Evolutionary conservation across 768 basidiomycete species (phyloP).

Genomic region (Stropharia rugosoannulata): DNA sequence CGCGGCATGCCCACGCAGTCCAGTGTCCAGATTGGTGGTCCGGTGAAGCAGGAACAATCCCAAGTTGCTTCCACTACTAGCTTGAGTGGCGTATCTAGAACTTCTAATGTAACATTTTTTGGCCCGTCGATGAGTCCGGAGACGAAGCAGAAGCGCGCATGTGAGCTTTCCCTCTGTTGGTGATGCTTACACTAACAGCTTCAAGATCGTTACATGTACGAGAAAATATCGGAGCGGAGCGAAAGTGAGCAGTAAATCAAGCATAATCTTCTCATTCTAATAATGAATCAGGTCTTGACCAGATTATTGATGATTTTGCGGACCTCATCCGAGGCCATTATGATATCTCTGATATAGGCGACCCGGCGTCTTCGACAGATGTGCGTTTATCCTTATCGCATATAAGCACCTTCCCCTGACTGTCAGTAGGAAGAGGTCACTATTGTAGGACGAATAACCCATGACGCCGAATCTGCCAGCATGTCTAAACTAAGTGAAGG

Average conservation of each 20-base stretch:
- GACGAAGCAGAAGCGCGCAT: slow-evolving; percentile 48
- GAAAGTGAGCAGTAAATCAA: slow-evolving; percentile 51
- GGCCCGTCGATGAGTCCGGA: slow-evolving; percentile 37
- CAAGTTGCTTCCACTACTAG: slow-evolving; percentile 25
- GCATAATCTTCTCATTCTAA: slow-evolving; percentile 1
- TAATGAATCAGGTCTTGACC: slow-evolving; percentile 64
- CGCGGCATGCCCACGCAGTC: slow-evolving; percentile 19
- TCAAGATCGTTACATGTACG: slow-evolving; percentile 91
- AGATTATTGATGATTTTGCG: slow-evolving; percentile 83
- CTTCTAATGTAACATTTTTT: slow-evolving; percentile 31
- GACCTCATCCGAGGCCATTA: slow-evolving; percentile 74
- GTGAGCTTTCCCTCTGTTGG: slow-evolving; percentile 38
- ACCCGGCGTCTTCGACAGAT: slow-evolving; percentile 53
- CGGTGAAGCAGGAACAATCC: slow-evolving; percentile 36
- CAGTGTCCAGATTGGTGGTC: slow-evolving; percentile 13
- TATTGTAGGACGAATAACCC: slow-evolving; percentile 72
- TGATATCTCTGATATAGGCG: slow-evolving; percentile 68
- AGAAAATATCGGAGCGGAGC: slow-evolving; percentile 81
- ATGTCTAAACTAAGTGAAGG: slow-evolving; percentile 69
- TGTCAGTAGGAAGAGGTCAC: slow-evolving; percentile 55
- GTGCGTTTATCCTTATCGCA: slow-evolving; percentile 26
- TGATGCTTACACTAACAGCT: background rate
- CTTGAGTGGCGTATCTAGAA: slow-evolving; percentile 15
- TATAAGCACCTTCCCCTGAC: slow-evolving; percentile 4
- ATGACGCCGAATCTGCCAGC: slow-evolving; percentile 61